phyloP scores from a whole-genome alignment of 106 monocot species.

The Ottelia alismoides region DNA sequence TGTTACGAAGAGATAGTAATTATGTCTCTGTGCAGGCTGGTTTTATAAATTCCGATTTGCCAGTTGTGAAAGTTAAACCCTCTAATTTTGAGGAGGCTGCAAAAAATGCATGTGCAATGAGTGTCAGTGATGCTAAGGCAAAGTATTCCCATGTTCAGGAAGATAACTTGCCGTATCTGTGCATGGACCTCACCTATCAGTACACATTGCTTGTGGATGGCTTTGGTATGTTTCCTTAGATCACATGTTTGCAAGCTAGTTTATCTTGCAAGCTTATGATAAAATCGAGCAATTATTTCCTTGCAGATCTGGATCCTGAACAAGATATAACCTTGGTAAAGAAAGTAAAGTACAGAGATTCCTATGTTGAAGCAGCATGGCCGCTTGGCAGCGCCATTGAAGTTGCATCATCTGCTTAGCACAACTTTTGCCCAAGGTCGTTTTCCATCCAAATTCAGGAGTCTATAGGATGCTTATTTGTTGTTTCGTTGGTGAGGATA shows the following conservation, averaged over 20 bases:
- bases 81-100: slow-evolving; percentile 8
- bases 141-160: neutral
- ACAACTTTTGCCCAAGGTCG: no score
- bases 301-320: no score
- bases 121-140: slow-evolving; percentile 2
- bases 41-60: slow-evolving; percentile 4
- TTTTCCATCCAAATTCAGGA: no score
- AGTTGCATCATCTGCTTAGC: slow-evolving; percentile 36
- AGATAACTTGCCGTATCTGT: slow-evolving; percentile 7
- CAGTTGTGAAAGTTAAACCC: slow-evolving; percentile 7
- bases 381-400: slow-evolving; percentile 88
- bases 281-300: no score
- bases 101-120: slow-evolving; percentile 10
- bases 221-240: slow-evolving; percentile 12
- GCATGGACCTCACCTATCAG: slow-evolving; percentile 18
- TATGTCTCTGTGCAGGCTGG: slow-evolving; percentile 17
- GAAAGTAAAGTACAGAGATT: no score
- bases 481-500: no score
- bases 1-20: no score
- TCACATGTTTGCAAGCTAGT: no score
- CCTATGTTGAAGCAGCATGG: slow-evolving; percentile 92
- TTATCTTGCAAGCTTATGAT: no score
- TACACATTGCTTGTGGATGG: slow-evolving; percentile 16
- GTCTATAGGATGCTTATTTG: no score
- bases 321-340: no score